Base-by-base conservation (phyloP, 345 rosid genomes). In the Gossypium sturtianum region DNA sequence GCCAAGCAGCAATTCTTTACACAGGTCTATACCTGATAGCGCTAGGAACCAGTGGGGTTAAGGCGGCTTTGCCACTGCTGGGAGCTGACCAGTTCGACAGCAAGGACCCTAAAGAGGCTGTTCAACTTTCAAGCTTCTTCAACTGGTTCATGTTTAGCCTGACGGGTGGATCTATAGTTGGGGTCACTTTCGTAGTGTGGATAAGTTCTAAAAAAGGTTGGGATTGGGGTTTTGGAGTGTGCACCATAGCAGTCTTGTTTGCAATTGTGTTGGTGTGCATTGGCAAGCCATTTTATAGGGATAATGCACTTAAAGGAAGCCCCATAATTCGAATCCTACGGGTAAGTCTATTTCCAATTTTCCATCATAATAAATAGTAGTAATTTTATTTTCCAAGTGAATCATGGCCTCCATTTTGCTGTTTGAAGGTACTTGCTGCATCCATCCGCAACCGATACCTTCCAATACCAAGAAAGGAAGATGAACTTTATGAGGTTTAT, bases 81-180 rank as follows among this genome's bases (percentile, higher is more conserved):
- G 94, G 94, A 20, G 91, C 91, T 0, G 90, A 88, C 75, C 94
- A 89, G 67, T 89, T 89, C 19, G 84, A 89, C 20, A 71, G 62
- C 1, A 83, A 76, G 25, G 86, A 89, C 74, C 90, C 87, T 0
- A 79, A 77, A 53, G 89, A 82, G 71, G 90, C 84, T 12, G 52
- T 73, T 23, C 71, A 79, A 17, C 45, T 85, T 62, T 82, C 90
- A 13, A 86, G 89, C 70, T 89, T 77, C 67, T 88, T 89, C 81
- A 88, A 89, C 82, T 89, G 90, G 90, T 82, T 85, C 80, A 27
- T 86, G 73, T 77, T 88, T 63, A 86, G 90, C 80, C 29, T 84
- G 41, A 86, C 86, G 23, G 12, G 20, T 7, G 94, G 94, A 45
- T 75, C 85, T 45, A 80, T 85, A 20, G 6, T 77, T 0, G 89